These are phyloP conservation scores for Blepharisma stoltei DNA, from an alignment of 73 alveolate species.

Conservation along the genomic window DNA sequence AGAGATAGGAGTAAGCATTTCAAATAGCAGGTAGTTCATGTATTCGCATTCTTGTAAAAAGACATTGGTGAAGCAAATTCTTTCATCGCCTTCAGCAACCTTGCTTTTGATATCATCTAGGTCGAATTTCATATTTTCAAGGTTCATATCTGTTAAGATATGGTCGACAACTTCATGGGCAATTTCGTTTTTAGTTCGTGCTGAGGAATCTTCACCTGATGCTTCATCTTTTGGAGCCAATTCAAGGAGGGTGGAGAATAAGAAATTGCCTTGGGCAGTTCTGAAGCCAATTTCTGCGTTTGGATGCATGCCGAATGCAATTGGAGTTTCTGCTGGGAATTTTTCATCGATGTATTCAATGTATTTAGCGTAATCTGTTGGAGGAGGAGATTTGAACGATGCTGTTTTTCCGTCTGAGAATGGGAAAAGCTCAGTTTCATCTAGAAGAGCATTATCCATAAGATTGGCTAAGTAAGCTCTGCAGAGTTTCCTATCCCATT, in stretches of 20 bases:
- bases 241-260: slow-evolving; percentile 88
- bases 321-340: slow-evolving; percentile 96
- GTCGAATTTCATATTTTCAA: slow-evolving; percentile 74
- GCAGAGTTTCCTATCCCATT: slow-evolving; percentile 98
- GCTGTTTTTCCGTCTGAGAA: slow-evolving; percentile 96
- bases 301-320: slow-evolving; percentile 99
- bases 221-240: slow-evolving; percentile 94
- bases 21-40: slow-evolving; percentile 87
- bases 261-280: slow-evolving; percentile 83
- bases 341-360: slow-evolving; percentile 94
- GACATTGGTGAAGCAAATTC: slow-evolving; percentile 90
- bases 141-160: slow-evolving; percentile 64
- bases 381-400: slow-evolving; percentile 93
- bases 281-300: slow-evolving; percentile 99
- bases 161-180: slow-evolving; percentile 68
- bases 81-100: slow-evolving; percentile 87
- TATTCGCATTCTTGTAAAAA: slow-evolving; percentile 96
- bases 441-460: slow-evolving; percentile 97
- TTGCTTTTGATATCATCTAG: slow-evolving; percentile 80
- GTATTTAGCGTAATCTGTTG: slow-evolving; percentile 86
- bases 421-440: slow-evolving; percentile 99
- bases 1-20: no score
- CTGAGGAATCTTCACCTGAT: slow-evolving; percentile 82
- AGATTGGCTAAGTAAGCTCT: slow-evolving; percentile 93
- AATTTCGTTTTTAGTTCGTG: slow-evolving; percentile 78